These are phyloP conservation scores for Euphorbia pulcherrima DNA, from an alignment of 345 rosid species.

Conservation along the genomic window DNA sequence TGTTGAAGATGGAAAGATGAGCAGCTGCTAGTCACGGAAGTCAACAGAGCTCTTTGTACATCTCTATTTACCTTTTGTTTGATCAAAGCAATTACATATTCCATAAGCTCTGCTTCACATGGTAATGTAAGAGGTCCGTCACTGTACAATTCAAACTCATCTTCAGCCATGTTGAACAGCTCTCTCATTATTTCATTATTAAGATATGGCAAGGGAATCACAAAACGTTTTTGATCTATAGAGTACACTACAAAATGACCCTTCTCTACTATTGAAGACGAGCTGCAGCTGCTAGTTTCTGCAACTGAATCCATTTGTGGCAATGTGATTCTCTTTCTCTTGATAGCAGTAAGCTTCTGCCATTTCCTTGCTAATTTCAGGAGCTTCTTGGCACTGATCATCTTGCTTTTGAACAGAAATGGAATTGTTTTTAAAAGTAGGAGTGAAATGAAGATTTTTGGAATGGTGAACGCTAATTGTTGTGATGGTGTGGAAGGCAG, in stretches of 20 bases:
- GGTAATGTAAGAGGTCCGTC: slow-evolving; percentile 16
- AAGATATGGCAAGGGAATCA: slow-evolving; percentile 9
- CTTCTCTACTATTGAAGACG: slow-evolving; percentile 2
- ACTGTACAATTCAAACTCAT: slow-evolving; percentile 9
- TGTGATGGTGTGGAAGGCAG: too few relatives aligned
- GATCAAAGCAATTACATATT: slow-evolving; percentile 1
- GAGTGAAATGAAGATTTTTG: too few relatives aligned
- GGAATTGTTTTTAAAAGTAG: too few relatives aligned
- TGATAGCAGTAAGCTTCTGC: slow-evolving; percentile 11
- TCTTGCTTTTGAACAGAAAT: background rate
- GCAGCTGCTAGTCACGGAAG: background rate
- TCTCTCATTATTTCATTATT: slow-evolving; percentile 3
- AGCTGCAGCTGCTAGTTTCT: background rate
- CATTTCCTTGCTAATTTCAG: slow-evolving; percentile 7
- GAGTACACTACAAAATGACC: slow-evolving; percentile 18
- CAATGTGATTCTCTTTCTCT: background rate
- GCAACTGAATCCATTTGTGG: background rate
- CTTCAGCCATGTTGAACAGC: slow-evolving; percentile 14
- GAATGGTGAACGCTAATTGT: too few relatives aligned
- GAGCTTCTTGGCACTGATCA: slow-evolving; percentile 16
- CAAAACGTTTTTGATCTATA: slow-evolving; percentile 5
- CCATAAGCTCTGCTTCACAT: slow-evolving; percentile 6
- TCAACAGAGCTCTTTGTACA: background rate
- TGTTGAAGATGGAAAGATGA: background rate
- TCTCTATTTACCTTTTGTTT: background rate